These are phyloP conservation scores for Astrocystis sublimbata DNA, from an alignment of 495 filamentous ascomycete species.

Conservation along the genomic window DNA sequence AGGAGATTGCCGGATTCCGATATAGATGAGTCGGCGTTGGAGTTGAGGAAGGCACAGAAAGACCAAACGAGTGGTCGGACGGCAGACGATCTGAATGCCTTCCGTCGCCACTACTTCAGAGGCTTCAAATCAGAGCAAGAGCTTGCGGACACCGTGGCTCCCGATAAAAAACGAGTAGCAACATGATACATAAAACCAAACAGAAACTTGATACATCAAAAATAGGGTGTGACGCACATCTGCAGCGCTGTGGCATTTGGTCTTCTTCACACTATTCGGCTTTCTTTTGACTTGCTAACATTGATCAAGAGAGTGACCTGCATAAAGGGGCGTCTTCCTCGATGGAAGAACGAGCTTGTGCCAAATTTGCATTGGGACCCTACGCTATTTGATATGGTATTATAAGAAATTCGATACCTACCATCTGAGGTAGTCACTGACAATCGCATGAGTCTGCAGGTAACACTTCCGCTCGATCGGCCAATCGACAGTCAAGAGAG, in stretches of 20 bases:
- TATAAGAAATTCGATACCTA: not conserved
- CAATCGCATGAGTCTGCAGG: conserved; percentile 6
- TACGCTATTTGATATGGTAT: not conserved
- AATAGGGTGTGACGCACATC: too few species aligned
- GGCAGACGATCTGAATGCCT: conserved; percentile 79
- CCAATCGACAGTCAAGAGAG: conserved; percentile 10
- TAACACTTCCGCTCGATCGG: not conserved
- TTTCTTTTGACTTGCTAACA: too few species aligned
- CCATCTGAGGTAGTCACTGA: not conserved
- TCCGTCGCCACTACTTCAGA: conserved; percentile 67
- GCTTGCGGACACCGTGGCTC: not conserved
- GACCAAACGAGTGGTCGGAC: conserved; percentile 45
- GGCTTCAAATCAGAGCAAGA: conserved; percentile 32
- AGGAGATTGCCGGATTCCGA: conserved; percentile 65
- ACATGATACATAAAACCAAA: not conserved
- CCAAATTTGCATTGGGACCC: too few species aligned
- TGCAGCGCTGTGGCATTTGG: too few species aligned
- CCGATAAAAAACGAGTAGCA: not conserved
- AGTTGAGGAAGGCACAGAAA: conserved; percentile 37
- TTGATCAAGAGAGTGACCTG: too few species aligned
- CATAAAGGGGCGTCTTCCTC: too few species aligned
- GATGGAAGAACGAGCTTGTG: too few species aligned
- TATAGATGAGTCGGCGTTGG: conserved; percentile 45
- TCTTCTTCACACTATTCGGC: too few species aligned
- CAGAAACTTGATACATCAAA: not conserved